Evolutionary conservation across 2,329 filamentous ascomycete genomes (phyloP), one percentile per base, ranked within the genome.

Genomic region (Biscogniauxia sp.): DNA sequence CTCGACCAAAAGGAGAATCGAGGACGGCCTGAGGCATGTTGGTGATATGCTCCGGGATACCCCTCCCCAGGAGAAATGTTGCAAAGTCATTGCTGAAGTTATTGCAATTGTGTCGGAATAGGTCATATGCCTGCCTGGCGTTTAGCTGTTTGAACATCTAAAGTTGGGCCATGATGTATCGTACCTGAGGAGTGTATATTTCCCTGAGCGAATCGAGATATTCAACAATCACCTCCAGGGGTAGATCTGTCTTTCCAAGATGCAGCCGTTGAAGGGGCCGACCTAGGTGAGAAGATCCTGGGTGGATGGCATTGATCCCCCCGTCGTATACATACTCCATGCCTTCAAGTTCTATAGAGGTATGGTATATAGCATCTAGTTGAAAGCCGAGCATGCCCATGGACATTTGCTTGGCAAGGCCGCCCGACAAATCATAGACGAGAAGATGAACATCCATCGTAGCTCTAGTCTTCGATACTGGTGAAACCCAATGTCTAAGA

Each of bases 331-430:
- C 86, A 75, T 96, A 97, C 76, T 99, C 95, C 55, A 89, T 84
- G n/a, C 88, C 88, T 56, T 88, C 85, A 49, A 98, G 81, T 51
- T 97, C 89, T 57, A 99, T 88, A 0, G 93, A 92, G 0, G 95
- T 98, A 75, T 99, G 95, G 69, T 98, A 98, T 57, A 99, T 87
- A 57, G 95, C 95, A 75, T 98, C 94, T 55, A 97, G 91, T 56
- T 84, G 79, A 66, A 86, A 82, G 17, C 83, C 78, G 9, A 88
- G 74, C 58, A 82, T 66, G 62, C 79, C 75, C 77, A 78, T 74
- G 19, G 83, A 86, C 78, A 86, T 78, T 66, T 85, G 78, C 9
- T 80, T 78, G 15, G 84, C 84, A 51, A 87, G 68, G 20, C 84
- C 84, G n/a, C 75, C 76, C 1, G 91, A 93, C 54, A 94, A 81